A percentile compares a stretch with the other conserved stretches of the same genome.
phyloP scores from a whole-genome alignment of 768 basidiomycete genomes.

The Coprinellus aureogranulatus region DNA sequence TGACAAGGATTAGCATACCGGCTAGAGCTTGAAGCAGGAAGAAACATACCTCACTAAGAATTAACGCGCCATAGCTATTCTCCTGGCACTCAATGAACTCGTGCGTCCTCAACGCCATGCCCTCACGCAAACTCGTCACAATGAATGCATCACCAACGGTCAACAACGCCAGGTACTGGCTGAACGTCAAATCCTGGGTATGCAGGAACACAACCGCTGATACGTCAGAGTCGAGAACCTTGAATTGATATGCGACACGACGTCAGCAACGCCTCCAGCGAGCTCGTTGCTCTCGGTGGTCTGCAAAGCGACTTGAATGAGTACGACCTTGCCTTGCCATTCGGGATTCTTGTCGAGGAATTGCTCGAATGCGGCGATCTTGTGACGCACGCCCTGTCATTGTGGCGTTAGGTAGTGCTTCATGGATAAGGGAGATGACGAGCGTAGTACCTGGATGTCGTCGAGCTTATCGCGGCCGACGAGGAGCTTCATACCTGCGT shows the following conservation, averaged over 20 bases:
- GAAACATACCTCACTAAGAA: conserved; percentile 68
- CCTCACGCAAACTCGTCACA: conserved; percentile 80
- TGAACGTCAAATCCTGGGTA: conserved; percentile 81
- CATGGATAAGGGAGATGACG: neutral
- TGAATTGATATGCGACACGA: conserved; percentile 79
- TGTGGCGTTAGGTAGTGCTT: neutral
- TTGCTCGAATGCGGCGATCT: conserved; percentile 77
- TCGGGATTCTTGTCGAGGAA: conserved; percentile 81
- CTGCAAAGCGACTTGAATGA: conserved; percentile 85
- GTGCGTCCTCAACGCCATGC: conserved; percentile 82
- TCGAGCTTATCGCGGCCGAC: conserved; percentile 90
- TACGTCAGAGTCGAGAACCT: conserved; percentile 83
- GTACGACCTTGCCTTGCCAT: conserved; percentile 75
- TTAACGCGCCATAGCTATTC: conserved; percentile 61
- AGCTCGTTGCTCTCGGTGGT: conserved; percentile 76
- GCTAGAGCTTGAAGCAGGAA: neutral
- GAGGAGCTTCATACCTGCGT: conserved; percentile 81
- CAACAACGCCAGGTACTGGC: conserved; percentile 79
- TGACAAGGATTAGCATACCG: conserved; percentile 1
- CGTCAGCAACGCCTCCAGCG: conserved; percentile 70
- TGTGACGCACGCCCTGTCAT: conserved; percentile 71
- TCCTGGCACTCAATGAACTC: conserved; percentile 88
- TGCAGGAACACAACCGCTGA: conserved; percentile 83
- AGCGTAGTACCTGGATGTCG: conserved; percentile 63
- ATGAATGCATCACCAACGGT: conserved; percentile 84